Evolutionary conservation across 2,329 filamentous ascomycete genomes (phyloP).

Genomic region (Teratosphaeria destructans): DNA sequence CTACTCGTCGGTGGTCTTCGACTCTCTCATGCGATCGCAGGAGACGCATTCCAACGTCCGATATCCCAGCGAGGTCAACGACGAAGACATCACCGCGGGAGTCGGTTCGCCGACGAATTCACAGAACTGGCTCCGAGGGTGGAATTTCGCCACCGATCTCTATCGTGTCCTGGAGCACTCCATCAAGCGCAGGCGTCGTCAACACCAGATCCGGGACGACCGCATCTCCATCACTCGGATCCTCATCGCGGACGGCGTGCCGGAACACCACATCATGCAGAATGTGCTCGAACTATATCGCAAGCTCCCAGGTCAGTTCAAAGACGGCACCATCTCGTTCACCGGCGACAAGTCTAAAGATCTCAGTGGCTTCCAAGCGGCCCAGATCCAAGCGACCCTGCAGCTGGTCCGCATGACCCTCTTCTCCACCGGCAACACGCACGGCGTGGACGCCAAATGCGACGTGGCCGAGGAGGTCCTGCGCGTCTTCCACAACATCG

Average conservation of each 20-base stretch:
- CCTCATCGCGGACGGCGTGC: constrained; percentile 17
- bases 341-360: constrained; percentile 29
- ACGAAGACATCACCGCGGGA: constrained; percentile 32
- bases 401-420: constrained; percentile 41
- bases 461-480: constrained; percentile 37
- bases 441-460: constrained; percentile 34
- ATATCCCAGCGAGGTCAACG: constrained; percentile 40
- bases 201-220: constrained; percentile 12
- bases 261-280: constrained; percentile 20
- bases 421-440: constrained; percentile 13
- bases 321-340: constrained; percentile 13
- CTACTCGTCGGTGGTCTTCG: constrained; percentile 44
- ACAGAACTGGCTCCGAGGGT: constrained; percentile 42
- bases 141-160: constrained; percentile 49
- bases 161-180: constrained; percentile 48
- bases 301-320: constrained; percentile 22
- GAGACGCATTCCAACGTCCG: constrained; percentile 38
- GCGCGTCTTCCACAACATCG: constrained; percentile 33
- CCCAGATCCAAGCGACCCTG: constrained; percentile 40
- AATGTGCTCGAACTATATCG: constrained; percentile 20
- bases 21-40: constrained; percentile 34
- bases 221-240: constrained; percentile 15
- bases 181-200: constrained; percentile 17
- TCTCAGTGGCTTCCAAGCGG: constrained; percentile 39
- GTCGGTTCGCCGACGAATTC: constrained; percentile 11